Evolutionary conservation across 2,329 filamentous ascomycete genomes (phyloP).

Genomic region (Microdochium trichocladiopsis): DNA sequence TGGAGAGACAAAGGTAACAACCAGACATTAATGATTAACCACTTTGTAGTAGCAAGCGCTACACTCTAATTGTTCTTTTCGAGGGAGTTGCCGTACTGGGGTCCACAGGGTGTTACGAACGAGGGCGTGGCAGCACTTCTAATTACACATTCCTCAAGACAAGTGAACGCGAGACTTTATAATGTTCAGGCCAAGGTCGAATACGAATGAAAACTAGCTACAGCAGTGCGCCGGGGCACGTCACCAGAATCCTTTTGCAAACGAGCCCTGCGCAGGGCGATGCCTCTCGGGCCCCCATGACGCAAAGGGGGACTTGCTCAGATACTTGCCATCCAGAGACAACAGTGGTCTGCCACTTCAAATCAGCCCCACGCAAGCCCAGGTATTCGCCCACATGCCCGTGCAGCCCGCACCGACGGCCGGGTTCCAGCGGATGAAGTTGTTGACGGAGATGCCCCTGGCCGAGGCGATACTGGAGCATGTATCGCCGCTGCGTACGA

Average conservation of each 20-base stretch:
- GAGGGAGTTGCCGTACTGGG: background rate
- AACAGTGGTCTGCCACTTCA: background rate
- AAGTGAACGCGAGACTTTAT: background rate
- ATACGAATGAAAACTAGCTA: background rate
- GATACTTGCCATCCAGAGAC: background rate
- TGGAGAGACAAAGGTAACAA: background rate
- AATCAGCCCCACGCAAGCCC: background rate
- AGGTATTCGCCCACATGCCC: background rate
- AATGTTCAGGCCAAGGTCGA: background rate
- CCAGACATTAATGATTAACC: background rate
- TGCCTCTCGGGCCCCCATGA: background rate
- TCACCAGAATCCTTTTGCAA: background rate
- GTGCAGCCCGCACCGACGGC: conserved; percentile 5
- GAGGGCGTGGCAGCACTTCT: background rate
- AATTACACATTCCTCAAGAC: background rate
- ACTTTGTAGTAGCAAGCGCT: background rate
- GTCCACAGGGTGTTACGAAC: background rate
- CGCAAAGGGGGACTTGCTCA: background rate
- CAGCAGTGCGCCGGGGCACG: background rate
- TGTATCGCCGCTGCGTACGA: conserved; percentile 5
- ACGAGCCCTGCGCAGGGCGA: background rate
- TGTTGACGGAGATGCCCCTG: conserved; percentile 5
- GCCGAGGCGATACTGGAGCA: conserved; percentile 6
- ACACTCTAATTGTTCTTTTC: background rate
- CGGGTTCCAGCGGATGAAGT: conserved; percentile 8